Conservation (phyloP, 257 asterid species). For the Capsicum baccatum region DNA sequence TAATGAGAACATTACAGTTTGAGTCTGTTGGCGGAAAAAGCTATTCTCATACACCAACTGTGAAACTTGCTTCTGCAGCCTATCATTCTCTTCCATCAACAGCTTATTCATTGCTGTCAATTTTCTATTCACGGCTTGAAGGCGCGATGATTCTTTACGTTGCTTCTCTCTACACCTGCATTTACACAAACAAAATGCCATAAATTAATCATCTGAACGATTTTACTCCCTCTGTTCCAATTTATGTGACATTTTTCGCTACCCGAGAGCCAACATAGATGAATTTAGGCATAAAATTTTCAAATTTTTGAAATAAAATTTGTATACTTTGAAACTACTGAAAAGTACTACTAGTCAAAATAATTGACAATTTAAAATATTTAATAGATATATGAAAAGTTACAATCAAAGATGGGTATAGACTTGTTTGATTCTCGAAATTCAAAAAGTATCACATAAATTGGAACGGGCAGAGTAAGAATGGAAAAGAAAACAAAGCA, state of each 20-base stretch:
- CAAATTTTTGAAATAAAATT: no score
- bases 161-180: constrained; percentile 94
- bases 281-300: no score
- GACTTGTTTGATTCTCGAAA: no score
- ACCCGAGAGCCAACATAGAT: no score
- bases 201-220: not conserved
- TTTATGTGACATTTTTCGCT: no score
- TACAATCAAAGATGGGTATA: no score
- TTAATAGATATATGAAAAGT: no score
- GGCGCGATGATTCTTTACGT: constrained; percentile 91
- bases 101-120: constrained; percentile 92
- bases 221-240: not conserved
- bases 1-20: constrained; percentile 51
- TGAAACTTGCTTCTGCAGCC: constrained; percentile 96
- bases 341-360: no score
- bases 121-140: constrained; percentile 89
- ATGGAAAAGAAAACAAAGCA: not conserved
- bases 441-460: no score
- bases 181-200: not conserved
- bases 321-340: no score
- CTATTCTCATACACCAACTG: constrained; percentile 91
- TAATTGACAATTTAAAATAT: no score
- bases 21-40: constrained; percentile 83
- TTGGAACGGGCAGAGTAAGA: not conserved
- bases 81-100: constrained; percentile 98